Evolutionary conservation across 352 stramenopile species (phyloP), one percentile per base, ranked within the genome.

Genomic region (Thalassiosira pacifica): DNA sequence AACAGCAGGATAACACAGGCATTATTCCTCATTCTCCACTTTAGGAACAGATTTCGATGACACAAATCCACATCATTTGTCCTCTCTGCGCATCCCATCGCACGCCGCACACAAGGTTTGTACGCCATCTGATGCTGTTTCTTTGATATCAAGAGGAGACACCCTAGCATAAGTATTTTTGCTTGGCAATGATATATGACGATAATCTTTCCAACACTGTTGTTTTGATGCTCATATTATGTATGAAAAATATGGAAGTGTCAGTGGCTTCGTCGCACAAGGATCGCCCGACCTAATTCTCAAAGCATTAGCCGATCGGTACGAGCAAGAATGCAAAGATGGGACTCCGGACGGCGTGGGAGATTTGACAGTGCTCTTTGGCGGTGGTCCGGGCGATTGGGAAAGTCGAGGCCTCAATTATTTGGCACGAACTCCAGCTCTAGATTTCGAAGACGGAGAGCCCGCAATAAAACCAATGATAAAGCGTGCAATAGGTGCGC

Each of bases 361-460:
- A 29, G 79, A 93, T 85, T 64, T 94, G 24, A 95, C 91, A 16
- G 32, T 95, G 11, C 65, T 94, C 10, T 95, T 95, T 85, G 90
- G 89, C 18, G 91, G 90, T 18, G 90, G 90, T 53, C 88, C 88
- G 18, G 89, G 88, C 34, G 86, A 90, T 70, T 88, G 78, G 74
- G 76, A 79, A 60, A 82, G 67, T n/a, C 76, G 71, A 70, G 87
- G 90, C 27, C 75, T 93, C n/a, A 91, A 89, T 68, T 86, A 93
- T 75, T 69, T 93, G 18, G 90, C 78, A 16, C 85, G 81, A 73
- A 61, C 68, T 24, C 60, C 45, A 67, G 29, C n/a, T n/a, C n/a
- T n/a, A n/a, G n/a, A 24, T 37, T 57, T 29, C 8, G 24, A 71
- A 42, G 31, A 73, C 73, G 37, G 40, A 2, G n/a, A 55, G 10